Evolutionary conservation across 1,139 yeast species (phyloP), one percentile per base, ranked within the genome.

Genomic region (Pneumocystis wakefieldiae): DNA sequence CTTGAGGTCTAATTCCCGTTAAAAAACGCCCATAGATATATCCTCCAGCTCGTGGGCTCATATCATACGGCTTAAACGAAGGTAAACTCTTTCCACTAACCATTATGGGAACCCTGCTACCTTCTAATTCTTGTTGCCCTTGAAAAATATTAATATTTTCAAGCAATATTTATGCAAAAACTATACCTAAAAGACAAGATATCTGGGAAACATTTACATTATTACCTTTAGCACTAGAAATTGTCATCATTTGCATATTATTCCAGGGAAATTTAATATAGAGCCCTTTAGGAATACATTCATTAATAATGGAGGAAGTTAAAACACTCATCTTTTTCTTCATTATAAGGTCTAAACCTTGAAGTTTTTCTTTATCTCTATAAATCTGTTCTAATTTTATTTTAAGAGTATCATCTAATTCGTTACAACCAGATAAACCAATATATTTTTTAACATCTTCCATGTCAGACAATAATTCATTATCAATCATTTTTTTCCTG

Each of bases 31-130:
- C 95, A 73, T 92, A 88, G 73, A 94, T 89, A 74, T 90, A 94
- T 64, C 99, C 99, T 80, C 99, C 98, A 41, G 99, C 97, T 74
- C 95, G 83, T 6, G 97, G 96, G 74, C 89, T 92, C 36, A 98
- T 92, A 73, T 94, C 99, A 73, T 84, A 91, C 6, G 98, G 94
- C 74, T 88, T 89, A 81, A 94, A 94, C 58, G 96, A 86, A 38
- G 99, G 99, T 66, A 94, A 79, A 0, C 97, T 88, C 77, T 94
- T 94, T 75, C 99, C 99, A 68, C 95, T 86, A 42, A 92, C 97
- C 99, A 94, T 94, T 62, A 92, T 95, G 36, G 99, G 99, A 29
- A 94, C 98, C 80, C 99, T 86, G 76, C 97, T 85, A 77, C 99
- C 98, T 80, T 94, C 99, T 72, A 94, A 81, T 57, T 98, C 98